These are phyloP conservation scores for Chiua virens DNA, from an alignment of 768 basidiomycete species.

Conservation along the genomic window DNA sequence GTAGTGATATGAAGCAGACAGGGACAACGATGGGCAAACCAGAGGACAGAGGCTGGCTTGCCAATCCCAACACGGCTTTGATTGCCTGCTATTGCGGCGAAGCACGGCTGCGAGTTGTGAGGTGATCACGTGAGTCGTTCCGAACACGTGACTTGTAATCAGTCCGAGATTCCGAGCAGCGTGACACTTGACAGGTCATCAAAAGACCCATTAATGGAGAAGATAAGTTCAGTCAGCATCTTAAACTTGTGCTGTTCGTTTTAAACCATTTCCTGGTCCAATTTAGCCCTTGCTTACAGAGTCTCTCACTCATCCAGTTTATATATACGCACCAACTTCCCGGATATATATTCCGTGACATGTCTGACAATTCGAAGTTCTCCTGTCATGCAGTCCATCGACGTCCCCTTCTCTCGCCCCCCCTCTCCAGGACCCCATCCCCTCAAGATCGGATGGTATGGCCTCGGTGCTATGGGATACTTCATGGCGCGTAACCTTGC, in stretches of 20 bases:
- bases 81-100: neutral
- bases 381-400: conserved; percentile 11
- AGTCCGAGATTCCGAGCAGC: neutral
- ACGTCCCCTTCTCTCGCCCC: conserved; percentile 59
- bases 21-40: conserved; percentile 5
- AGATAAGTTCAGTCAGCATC: no score
- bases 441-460: conserved; percentile 45
- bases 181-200: no score
- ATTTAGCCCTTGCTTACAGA: no score
- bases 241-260: no score
- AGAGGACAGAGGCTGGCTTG: conserved; percentile 3
- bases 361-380: conserved; percentile 4
- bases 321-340: conserved; percentile 2
- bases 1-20: conserved; percentile 5
- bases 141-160: conserved; percentile 7
- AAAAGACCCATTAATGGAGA: no score
- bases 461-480: conserved; percentile 69
- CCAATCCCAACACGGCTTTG: conserved; percentile 1
- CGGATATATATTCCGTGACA: conserved; percentile 1
- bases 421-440: conserved; percentile 44
- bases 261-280: no score
- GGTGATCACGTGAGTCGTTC: conserved; percentile 15
- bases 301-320: neutral
- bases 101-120: neutral
- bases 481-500: conserved; percentile 82